These are phyloP conservation scores for Euphrasia arctica DNA, from an alignment of 305 asterid genomes.

Conservation along the genomic window DNA sequence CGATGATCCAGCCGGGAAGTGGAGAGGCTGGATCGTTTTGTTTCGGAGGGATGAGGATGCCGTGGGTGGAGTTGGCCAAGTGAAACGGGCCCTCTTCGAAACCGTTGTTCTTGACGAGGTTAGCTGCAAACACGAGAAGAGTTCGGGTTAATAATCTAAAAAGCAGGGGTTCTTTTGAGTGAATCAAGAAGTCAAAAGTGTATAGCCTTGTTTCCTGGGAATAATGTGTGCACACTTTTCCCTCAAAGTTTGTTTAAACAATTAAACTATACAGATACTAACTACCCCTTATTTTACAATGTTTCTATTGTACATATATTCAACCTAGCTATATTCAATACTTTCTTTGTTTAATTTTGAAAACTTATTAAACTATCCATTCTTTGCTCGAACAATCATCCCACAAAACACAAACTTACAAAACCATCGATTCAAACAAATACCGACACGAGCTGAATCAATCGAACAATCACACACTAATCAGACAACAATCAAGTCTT, in stretches of 20 bases:
- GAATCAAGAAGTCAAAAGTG: background rate
- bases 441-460: background rate
- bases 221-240: background rate
- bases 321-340: no score
- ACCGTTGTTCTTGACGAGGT: conserved; percentile 45
- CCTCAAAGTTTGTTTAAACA: no score
- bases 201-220: background rate
- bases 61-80: conserved; percentile 42
- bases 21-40: conserved; percentile 48
- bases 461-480: no score
- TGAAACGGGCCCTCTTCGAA: conserved; percentile 60
- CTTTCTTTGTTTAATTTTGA: no score
- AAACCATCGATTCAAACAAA: background rate
- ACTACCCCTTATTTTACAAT: no score
- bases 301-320: no score
- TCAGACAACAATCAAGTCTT: no score
- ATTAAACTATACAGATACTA: no score
- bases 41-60: conserved; percentile 55
- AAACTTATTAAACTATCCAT: no score
- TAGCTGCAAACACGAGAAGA: conserved; percentile 29
- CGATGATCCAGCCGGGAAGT: conserved; percentile 59
- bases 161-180: background rate
- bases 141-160: background rate
- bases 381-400: no score
- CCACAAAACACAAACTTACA: no score